A percentile compares a stretch with the other conserved stretches of the same genome.
Conservation (phyloP, 805 yeast genomes). For the Metschnikowia vanudenii region DNA sequence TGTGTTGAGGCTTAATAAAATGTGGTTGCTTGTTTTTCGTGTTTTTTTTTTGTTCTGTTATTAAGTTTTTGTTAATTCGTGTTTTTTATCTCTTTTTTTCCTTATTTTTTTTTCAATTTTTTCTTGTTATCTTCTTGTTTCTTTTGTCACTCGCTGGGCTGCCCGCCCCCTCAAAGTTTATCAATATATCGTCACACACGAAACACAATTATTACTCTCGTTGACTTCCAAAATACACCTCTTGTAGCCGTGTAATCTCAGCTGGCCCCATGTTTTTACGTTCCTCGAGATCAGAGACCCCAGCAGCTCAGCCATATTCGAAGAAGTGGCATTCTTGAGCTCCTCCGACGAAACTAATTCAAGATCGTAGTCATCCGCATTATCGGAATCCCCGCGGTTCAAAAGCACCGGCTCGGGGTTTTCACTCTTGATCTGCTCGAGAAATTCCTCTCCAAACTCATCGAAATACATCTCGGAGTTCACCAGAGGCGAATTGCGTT, state of each 20-base stretch:
- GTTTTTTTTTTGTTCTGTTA: no score
- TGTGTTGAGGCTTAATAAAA: no score
- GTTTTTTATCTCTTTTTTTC: no score
- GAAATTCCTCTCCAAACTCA: constrained; percentile 28
- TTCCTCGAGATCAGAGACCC: constrained; percentile 15
- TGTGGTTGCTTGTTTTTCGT: no score
- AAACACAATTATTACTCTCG: constrained; percentile 34
- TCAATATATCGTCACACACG: constrained; percentile 38
- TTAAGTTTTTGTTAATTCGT: no score
- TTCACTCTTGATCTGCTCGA: constrained; percentile 14
- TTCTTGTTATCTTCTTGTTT: no score
- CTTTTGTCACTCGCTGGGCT: no score
- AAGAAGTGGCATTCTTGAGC: constrained; percentile 4
- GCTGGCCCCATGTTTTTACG: constrained; percentile 43
- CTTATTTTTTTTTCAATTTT: no score
- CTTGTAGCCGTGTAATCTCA: constrained; percentile 39
- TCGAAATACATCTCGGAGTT: constrained; percentile 32
- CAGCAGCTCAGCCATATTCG: constrained; percentile 11
- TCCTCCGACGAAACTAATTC: constrained; percentile 30
- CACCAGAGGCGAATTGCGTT: constrained; percentile 11
- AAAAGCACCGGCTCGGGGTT: constrained; percentile 32
- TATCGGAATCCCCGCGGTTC: constrained; percentile 42
- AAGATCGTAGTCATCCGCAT: constrained; percentile 34
- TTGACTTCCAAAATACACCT: constrained; percentile 45
- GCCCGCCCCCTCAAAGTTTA: neutral